Percentiles rank a stretch among this genome's conserved stretches.
These are phyloP conservation scores for Neohortaea acidophila DNA, from an alignment of 495 filamentous ascomycete genomes.

Conservation along the genomic window DNA sequence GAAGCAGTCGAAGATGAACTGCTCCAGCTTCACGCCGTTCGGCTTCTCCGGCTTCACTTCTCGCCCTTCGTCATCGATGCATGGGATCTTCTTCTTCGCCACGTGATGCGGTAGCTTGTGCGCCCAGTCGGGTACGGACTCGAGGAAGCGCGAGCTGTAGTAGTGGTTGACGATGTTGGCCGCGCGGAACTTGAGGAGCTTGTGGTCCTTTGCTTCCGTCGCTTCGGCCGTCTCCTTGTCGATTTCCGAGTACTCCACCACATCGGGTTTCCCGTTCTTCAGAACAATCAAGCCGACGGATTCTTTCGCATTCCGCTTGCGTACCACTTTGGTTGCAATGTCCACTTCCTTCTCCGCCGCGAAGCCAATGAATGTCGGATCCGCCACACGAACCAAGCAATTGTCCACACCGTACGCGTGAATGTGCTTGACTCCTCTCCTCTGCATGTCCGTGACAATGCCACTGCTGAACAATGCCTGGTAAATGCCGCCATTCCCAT, in stretches of 20 bases:
- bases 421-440: conserved; percentile 83
- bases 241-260: conserved; percentile 98
- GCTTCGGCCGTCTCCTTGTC: conserved; percentile 75
- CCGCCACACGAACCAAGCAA: conserved; percentile 93
- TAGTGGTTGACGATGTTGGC: conserved; percentile 99
- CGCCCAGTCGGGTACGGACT: conserved; percentile 72
- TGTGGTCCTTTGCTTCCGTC: conserved; percentile 66
- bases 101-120: conserved; percentile 87
- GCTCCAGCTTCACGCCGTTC: conserved; percentile 97
- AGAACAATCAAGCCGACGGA: conserved; percentile 87
- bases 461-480: conserved; percentile 69
- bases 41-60: conserved; percentile 78
- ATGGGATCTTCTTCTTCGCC: conserved; percentile 95
- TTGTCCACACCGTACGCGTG: conserved; percentile 98
- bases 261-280: conserved; percentile 92
- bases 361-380: conserved; percentile 92
- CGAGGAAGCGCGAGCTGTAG: conserved; percentile 88
- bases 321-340: conserved; percentile 95
- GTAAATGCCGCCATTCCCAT: conserved; percentile 97
- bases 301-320: conserved; percentile 94
- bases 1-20: conserved; percentile 98
- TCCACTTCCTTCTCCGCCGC: conserved; percentile 77
- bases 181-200: conserved; percentile 84
- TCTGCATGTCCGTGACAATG: conserved; percentile 76
- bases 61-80: conserved; percentile 57